Evolutionary conservation across 2,329 filamentous ascomycete genomes (phyloP), one percentile per base, ranked within the genome.

Genomic region (Aschersonia sp.): DNA sequence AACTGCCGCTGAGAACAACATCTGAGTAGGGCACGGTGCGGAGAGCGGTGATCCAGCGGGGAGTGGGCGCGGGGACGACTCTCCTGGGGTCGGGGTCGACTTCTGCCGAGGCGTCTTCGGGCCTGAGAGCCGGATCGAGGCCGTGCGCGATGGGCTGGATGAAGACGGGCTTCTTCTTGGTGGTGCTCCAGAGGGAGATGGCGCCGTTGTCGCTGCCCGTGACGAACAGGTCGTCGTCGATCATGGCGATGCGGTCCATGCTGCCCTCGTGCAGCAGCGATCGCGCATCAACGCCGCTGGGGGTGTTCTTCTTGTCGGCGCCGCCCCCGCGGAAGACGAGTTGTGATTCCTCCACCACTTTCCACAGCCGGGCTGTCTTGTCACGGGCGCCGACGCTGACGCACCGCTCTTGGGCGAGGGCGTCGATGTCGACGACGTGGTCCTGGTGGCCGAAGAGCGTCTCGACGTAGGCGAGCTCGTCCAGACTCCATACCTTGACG

Each of bases 371-470:
- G 40, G 90, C 92, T 2, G 89, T 96, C 49, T 90, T 81, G 63
- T 98, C 92, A 54, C 92, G 76, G 5, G 87, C 84, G 48, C 92
- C 92, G 14, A 95, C 92, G 52, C 83, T 92, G 50, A 97, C 75
- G 61, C 92, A 96, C 45, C 87, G 82, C 64, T 97, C 92, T 56
- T 88, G 81, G 2, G 83, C 81, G 52, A 94, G 74, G 29, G 87
- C 83, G 53, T 86, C 85, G 47, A 98, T 78, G 58, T 88, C 86
- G 39, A 90, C 74, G 5, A 97, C 85, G 53, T 86, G 76, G 61
- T 97, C 90, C 61, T 96, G 90, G 66, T 98, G 92, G 43, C 92
- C 92, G 60, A 96, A 97, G 0, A 98, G 73, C 0, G 90, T 97
- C 65, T 98, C 92, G 32, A 96, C 79, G 59, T 97, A 98, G 43